Percentiles rank a stretch among this genome's conserved stretches.
Evolutionary conservation across 306 rosid species (phyloP).

Genomic region (Trifolium fragiferum): DNA sequence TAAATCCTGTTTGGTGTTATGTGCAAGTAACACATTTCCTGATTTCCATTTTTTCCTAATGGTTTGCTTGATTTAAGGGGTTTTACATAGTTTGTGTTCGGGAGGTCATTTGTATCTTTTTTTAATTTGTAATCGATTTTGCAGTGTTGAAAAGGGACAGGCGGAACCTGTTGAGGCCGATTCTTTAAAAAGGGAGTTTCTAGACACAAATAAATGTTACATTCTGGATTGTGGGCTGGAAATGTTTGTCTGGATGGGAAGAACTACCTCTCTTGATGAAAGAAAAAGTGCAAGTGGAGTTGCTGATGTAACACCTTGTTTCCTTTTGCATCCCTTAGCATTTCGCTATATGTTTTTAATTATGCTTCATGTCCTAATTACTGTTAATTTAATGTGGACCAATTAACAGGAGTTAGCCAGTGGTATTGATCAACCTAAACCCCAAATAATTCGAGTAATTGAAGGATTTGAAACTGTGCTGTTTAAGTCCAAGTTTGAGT

Average conservation of each 20-base stretch:
- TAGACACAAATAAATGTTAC: constrained; percentile 83
- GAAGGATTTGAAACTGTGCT: constrained; percentile 96
- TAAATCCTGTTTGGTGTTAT: constrained; percentile 27
- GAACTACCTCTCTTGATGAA: constrained; percentile 88
- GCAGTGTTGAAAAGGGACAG: constrained; percentile 79
- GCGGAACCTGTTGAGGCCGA: constrained; percentile 67
- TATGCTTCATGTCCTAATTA: constrained; percentile 36
- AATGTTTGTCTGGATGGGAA: constrained; percentile 94
- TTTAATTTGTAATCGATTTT: constrained; percentile 30
- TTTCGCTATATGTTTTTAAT: neutral
- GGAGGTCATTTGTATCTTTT: constrained; percentile 6
- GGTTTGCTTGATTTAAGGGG: constrained; percentile 32
- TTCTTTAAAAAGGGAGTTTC: constrained; percentile 74
- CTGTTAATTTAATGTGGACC: constrained; percentile 40
- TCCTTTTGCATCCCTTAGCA: constrained; percentile 37
- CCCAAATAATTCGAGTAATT: constrained; percentile 80
- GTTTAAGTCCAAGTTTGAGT: constrained; percentile 88
- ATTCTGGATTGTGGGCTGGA: constrained; percentile 86
- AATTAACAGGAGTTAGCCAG: constrained; percentile 65
- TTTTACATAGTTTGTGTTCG: constrained; percentile 12
- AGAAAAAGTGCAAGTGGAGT: constrained; percentile 86
- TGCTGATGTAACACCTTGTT: constrained; percentile 73
- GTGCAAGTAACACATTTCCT: constrained; percentile 4
- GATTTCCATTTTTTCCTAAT: constrained; percentile 16
- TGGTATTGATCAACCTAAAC: constrained; percentile 57